Base-by-base conservation (phyloP, 306 rosid genomes). In the Cicer bijugum region DNA sequence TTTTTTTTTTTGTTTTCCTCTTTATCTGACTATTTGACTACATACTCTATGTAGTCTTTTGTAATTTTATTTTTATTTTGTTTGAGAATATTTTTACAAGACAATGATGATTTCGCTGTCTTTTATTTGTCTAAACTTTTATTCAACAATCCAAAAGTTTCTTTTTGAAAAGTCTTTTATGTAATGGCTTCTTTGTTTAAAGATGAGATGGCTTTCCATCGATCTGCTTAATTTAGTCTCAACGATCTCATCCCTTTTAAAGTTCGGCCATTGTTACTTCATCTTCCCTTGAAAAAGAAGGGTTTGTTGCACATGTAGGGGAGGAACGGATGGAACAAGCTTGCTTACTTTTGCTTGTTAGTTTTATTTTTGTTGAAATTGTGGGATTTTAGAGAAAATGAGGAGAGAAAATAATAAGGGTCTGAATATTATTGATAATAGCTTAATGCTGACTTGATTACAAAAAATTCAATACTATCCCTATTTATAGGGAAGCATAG, bases 181-280 rank as follows among this genome's bases (percentile, higher is more conserved):
- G 55, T 8, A 37, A 76, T 58, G 70, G 15, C 46, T 65, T 35
- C 9, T 68, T 60, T 74, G 23, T 19, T 65, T 66, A 42, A 53
- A 45, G 59, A 53, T 39, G 44, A 44, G 59, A 42, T 44, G 7
- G 38, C 48, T 42, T 67, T 56, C 40, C 35, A 14, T 19, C 50
- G 14, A 78, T 58, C 45, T 39, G 48, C 45, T 70, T 70, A 15
- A 37, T 71, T 23, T 56, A 67, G 61, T 57, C 75, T 10, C 40
- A 76, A 55, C n/a, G 6, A 1, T 6, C 28, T 55, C 40, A 16
- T 55, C n/a, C 43, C 42, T 56, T 57, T 5, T 8, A 33, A 42
- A 33, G 65, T 43, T 33, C 7, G 12, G 44, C 8, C 11, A 10
- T 70, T 40, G 14, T 37, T 39, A 57, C 42, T 28, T 37, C 15